Base-by-base conservation (phyloP, 495 filamentous ascomycete species). In the Aspergillus ostianus region DNA sequence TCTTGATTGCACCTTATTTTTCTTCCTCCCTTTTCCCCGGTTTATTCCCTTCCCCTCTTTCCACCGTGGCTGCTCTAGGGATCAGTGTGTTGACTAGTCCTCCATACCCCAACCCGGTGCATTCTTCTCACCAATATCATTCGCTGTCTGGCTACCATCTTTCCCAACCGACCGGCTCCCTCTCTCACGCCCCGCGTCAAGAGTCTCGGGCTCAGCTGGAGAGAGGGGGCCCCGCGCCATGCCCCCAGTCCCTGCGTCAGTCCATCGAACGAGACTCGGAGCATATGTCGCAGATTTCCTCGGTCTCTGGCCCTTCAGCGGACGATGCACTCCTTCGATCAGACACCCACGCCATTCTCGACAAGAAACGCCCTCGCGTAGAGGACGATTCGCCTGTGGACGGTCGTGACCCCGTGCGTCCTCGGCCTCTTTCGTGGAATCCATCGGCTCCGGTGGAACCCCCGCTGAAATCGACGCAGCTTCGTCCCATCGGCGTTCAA, bases 401-500 rank as follows among this genome's bases (percentile, higher is more conserved):
- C 9, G 60, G 66, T 27, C 67, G 67, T 50, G 70, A 73, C 21
- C 66, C 65, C 29, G 55, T 73, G 36, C 71, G 70, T 45, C 62
- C 70, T 59, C 72, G 71, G 47, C 71, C 70, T 27, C 67, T 64
- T 46, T 74, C 72, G 65, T 80, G 68, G 71, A 72, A 71, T 65
- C 73, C 68, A 57, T 73, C 74, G 62, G 70, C 64, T 15, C 74
- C 73, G 23, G 70, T 73, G 62, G 74, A 75, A 57, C 76, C 73
- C 32, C 76, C 72, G 47, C 53, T 74, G 65, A 70, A 72, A 56
- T 63, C 65, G 32, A 59, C 65, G 15, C 69, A 73, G 41, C 70
- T 73, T 20, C 75, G 80, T n/a, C 69, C 79, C 20, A 77, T 82
- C 59, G 80, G 78, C 3, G 77, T 84, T 19, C 77, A 82, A 56